A percentile compares a stretch with the other conserved stretches of the same genome.
Conservation (phyloP, 2,329 filamentous ascomycete genomes). For the Cladosporium austrohemisphaericum region DNA sequence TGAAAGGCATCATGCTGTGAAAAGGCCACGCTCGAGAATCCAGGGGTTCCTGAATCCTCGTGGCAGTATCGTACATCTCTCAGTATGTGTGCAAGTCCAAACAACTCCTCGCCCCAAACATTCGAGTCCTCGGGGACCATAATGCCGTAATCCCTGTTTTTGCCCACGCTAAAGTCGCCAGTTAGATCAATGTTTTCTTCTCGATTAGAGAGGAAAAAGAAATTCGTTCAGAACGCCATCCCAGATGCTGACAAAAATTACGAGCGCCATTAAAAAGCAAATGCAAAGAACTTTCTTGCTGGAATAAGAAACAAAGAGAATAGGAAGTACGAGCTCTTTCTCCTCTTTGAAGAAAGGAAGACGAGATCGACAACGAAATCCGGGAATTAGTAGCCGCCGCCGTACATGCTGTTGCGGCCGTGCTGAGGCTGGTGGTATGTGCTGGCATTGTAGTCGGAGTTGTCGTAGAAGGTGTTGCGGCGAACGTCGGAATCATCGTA, state of each 20-base stretch:
- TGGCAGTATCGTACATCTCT: no score
- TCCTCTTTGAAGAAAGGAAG: slow-evolving; percentile 6
- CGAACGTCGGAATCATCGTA: slow-evolving; percentile 69
- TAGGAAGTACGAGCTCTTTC: slow-evolving; percentile 4
- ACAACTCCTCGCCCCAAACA: no score
- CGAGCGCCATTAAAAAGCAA: slow-evolving; percentile 74
- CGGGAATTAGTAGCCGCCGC: slow-evolving; percentile 8
- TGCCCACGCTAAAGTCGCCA: no score
- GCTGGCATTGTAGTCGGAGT: slow-evolving; percentile 58
- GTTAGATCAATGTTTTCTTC: no score
- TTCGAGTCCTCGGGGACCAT: no score
- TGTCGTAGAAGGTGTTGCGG: slow-evolving; percentile 66
- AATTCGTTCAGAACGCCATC: neutral
- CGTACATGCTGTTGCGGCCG: slow-evolving; percentile 10
- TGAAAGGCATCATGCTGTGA: no score
- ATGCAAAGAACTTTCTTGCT: slow-evolving; percentile 1
- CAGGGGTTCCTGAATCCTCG: no score
- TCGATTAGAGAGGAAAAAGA: slow-evolving; percentile 1
- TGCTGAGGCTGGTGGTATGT: slow-evolving; percentile 36
- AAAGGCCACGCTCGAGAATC: no score
- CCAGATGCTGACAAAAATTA: slow-evolving; percentile 66
- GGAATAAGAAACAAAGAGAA: slow-evolving; percentile 59
- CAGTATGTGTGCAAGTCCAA: no score
- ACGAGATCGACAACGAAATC: slow-evolving; percentile 14
- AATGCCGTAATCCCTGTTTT: no score